Conservation (phyloP, 192 early-diverging fungal species). For the Podila horticola region DNA sequence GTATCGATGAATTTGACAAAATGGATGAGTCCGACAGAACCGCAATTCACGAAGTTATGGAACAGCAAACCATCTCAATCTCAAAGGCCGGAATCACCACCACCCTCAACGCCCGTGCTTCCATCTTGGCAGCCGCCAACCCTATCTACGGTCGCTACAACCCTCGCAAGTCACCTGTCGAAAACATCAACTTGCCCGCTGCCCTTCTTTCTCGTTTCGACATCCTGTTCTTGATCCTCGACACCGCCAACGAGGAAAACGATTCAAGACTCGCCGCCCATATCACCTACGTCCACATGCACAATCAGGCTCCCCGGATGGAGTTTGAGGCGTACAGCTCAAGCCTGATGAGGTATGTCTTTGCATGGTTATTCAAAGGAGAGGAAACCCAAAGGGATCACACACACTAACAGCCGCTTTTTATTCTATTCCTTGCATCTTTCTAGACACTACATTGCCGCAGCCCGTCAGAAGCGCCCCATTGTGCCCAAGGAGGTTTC, state of each 20-base stretch:
- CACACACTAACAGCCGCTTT: neutral
- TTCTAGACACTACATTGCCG: constrained; percentile 87
- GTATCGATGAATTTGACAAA: constrained; percentile 99
- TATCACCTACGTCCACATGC: constrained; percentile 93
- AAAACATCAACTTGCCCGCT: constrained; percentile 98
- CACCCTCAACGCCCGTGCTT: constrained; percentile 94
- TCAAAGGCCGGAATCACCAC: constrained; percentile 99
- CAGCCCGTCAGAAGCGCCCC: constrained; percentile 79
- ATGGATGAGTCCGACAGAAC: constrained; percentile 98
- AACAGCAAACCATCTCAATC: constrained; percentile 99
- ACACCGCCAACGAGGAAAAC: constrained; percentile 81
- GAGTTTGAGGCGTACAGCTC: constrained; percentile 74
- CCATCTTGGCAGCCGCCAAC: constrained; percentile 97
- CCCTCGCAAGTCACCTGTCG: constrained; percentile 83
- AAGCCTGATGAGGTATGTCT: constrained; percentile 73
- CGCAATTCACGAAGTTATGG: constrained; percentile 99
- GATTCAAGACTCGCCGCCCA: constrained; percentile 87
- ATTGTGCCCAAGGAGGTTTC: constrained; percentile 78
- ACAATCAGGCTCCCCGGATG: constrained; percentile 78
- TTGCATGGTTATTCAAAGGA: neutral
- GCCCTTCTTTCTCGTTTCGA: constrained; percentile 95
- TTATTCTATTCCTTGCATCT: constrained; percentile 3
- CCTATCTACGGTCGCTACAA: constrained; percentile 97
- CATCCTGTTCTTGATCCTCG: constrained; percentile 90
- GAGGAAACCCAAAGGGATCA: neutral